phyloP scores from a whole-genome alignment of 139 green algal genomes.

The Marvania coccoides region DNA sequence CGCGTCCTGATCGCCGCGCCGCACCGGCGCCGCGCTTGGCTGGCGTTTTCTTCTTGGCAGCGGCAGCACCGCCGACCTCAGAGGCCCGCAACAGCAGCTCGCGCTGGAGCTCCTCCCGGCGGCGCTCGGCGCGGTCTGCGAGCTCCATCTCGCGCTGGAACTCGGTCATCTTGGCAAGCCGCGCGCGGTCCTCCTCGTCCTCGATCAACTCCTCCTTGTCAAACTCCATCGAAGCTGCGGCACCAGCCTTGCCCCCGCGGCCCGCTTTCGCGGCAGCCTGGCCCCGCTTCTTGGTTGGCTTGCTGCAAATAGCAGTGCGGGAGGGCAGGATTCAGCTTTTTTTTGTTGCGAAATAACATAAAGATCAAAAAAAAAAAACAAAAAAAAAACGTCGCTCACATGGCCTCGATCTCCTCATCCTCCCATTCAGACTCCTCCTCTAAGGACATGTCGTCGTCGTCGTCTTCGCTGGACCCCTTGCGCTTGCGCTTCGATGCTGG shows the following conservation, averaged over 20 bases:
- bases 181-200: constrained; percentile 20
- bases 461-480: constrained; percentile 7
- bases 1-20: constrained; percentile 3
- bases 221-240: not conserved
- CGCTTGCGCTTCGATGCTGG: constrained; percentile 2
- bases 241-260: not conserved
- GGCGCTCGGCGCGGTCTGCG: constrained; percentile 35
- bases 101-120: constrained; percentile 26
- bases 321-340: not conserved
- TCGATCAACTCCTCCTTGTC: constrained; percentile 19
- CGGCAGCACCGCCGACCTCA: too few relatives aligned
- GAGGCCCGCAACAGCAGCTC: constrained; percentile 14
- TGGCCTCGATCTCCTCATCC: not conserved
- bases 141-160: constrained; percentile 60
- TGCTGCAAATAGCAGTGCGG: not conserved
- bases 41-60: not conserved
- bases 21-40: not conserved
- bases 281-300: not conserved
- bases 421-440: constrained; percentile 11
- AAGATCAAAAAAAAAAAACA: not conserved
- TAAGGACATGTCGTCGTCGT: constrained; percentile 12
- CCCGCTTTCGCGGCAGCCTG: too few relatives aligned
- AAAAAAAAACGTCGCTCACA: not conserved
- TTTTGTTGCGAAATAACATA: not conserved
- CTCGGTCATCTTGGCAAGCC: constrained; percentile 54